Conservation (phyloP, 108 stramenopile genomes). For the Nitzschia sp. region DNA sequence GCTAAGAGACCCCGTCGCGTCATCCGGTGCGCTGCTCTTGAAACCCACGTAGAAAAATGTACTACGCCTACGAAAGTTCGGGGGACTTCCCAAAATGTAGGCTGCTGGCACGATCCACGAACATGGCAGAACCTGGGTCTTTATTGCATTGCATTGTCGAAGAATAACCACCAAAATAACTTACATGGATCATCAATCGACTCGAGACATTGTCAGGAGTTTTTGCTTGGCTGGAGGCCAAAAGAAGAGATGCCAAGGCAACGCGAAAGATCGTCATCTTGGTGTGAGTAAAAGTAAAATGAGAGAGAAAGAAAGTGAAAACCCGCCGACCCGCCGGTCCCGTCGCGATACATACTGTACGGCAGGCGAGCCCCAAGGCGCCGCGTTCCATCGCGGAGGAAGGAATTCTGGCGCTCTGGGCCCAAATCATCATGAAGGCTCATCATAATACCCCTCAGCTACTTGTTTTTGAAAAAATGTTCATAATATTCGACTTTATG, state of each 20-base stretch:
- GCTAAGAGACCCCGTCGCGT: no score
- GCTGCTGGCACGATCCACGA: background rate
- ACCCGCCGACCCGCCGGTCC: no score
- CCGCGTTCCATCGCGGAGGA: no score
- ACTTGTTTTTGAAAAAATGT: no score
- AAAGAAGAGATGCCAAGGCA: constrained; percentile 4
- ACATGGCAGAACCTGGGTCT: background rate
- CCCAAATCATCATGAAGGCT: no score
- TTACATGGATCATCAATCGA: constrained; percentile 79
- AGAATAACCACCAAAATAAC: constrained; percentile 21
- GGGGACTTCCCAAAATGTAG: background rate
- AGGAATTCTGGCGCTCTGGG: no score
- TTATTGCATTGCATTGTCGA: background rate
- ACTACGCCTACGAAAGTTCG: background rate
- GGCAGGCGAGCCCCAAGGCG: no score
- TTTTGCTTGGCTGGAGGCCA: background rate
- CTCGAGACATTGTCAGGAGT: constrained; percentile 70
- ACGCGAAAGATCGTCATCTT: background rate
- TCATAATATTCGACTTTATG: no score
- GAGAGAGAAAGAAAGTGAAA: constrained; percentile 3
- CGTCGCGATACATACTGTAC: no score
- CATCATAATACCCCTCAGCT: no score
- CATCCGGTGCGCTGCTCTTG: no score
- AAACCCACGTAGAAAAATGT: background rate
- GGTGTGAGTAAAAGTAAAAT: background rate